Base-by-base conservation (phyloP, 2,329 filamentous ascomycete genomes). In the Penicillium sp. region DNA sequence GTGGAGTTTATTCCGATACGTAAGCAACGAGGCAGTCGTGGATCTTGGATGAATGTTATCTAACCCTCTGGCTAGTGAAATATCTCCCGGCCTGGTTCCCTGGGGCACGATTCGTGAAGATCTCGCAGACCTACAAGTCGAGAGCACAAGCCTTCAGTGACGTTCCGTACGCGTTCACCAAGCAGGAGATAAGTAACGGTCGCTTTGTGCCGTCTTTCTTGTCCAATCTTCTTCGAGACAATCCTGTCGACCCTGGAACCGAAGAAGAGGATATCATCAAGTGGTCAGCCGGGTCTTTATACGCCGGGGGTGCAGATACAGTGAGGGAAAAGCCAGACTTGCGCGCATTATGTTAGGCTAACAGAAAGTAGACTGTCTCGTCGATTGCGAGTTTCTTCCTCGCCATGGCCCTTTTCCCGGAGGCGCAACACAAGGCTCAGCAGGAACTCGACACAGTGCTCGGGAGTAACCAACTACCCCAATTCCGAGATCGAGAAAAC, bases 371-470 rank as follows among this genome's bases (percentile, higher is more conserved):
- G 71, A 75, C 69, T 3, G 67, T 71, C 1, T 72, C 65, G 1
- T 64, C 69, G 1, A 53, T 74, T 8, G 54, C 58, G 35, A 61
- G 58, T 1, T 78, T 79, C 56, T 65, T 76, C 17, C 67, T 79
- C 0, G 76, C 75, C 0, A 78, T 78, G 58, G 71, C 67, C 12
- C 68, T 77, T 28, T 76, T 74, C 15, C 72, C 72, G 0, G 70
- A 72, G 19, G 75, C 75, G 26, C 70, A 78, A 21, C 72, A 71
- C 1, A 77, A 75, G 53, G 72, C 72, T 0, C 70, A 76, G 15
- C 59, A 61, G 19, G 67, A 71, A 49, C 59, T 72, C 12, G 69
- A 72, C 51, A 51, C 44, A 6, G 66, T 69, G 17, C 49, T 69
- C 26, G 67, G 65, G 0, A 15, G 19, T 2, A 55, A 59, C 42